A percentile compares a stretch with the other conserved stretches of the same genome.
Conservation (phyloP, 2,329 filamentous ascomycete species). For the Colletotrichum truncatum region DNA sequence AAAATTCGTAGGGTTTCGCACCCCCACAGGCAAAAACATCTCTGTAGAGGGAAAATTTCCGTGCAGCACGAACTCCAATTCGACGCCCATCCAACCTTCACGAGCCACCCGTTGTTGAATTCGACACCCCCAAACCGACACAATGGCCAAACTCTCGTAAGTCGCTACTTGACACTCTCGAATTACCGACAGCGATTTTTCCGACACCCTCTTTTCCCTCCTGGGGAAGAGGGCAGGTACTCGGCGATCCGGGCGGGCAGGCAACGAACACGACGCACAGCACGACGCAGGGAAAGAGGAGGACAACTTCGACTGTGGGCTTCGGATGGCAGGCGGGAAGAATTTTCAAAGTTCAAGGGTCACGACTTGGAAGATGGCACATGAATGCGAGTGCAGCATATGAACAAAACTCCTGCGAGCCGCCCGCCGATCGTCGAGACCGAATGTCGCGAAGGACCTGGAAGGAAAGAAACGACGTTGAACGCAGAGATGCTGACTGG, state of each 20-base stretch:
- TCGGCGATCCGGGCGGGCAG: constrained; percentile 20
- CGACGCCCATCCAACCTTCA: constrained; percentile 31
- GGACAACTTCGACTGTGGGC: not conserved
- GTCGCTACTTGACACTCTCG: constrained; percentile 41
- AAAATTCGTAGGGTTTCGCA: constrained; percentile 26
- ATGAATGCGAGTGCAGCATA: not conserved
- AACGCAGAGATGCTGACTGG: constrained; percentile 43
- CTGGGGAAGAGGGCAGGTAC: constrained; percentile 14
- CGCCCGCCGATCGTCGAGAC: constrained; percentile 3
- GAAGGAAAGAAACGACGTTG: not conserved
- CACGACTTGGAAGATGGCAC: not conserved
- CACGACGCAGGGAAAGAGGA: constrained; percentile 20
- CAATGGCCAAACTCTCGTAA: constrained; percentile 73
- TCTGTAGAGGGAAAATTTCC: constrained; percentile 30
- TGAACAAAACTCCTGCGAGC: constrained; percentile 2
- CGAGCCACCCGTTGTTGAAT: constrained; percentile 32
- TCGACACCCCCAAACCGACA: constrained; percentile 51
- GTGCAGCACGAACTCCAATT: constrained; percentile 22
- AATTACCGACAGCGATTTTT: not conserved
- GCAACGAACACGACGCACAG: not conserved
- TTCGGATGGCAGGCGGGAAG: not conserved
- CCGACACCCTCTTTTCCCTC: constrained; percentile 28
- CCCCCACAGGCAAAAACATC: constrained; percentile 29
- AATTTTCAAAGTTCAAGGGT: not conserved
- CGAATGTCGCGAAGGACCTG: constrained; percentile 5